Percentiles rank a stretch among this genome's conserved stretches.
Evolutionary conservation across 1,284 basidiomycete species (phyloP).

Genomic region (Wallemia hederae): DNA sequence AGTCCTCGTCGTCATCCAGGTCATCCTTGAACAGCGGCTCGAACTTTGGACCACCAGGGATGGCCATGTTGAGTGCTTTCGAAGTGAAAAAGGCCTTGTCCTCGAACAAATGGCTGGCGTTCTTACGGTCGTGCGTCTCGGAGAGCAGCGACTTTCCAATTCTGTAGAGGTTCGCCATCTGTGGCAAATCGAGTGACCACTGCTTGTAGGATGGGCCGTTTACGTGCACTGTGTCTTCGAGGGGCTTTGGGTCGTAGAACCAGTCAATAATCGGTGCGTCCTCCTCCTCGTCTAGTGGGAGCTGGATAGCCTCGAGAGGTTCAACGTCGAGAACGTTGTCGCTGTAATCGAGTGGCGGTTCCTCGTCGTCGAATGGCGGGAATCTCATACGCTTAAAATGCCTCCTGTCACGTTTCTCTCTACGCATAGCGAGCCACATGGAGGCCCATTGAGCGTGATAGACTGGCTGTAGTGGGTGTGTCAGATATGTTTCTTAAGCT

Average conservation of each 20-base stretch:
- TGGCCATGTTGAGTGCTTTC: conserved; percentile 34
- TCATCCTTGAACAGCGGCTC: conserved; percentile 23
- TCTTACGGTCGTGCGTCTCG: conserved; percentile 43
- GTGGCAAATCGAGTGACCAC: conserved; percentile 69
- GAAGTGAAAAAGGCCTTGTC: conserved; percentile 95
- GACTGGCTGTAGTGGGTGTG: conserved; percentile 8
- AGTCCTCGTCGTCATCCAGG: conserved; percentile 25
- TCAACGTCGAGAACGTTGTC: conserved; percentile 97
- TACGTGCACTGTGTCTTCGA: conserved; percentile 57
- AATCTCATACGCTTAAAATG: conserved; percentile 99
- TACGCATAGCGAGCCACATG: conserved; percentile 98
- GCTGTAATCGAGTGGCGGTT: conserved; percentile 88
- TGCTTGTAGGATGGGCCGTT: conserved; percentile 82
- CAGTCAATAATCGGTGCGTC: conserved; percentile 84
- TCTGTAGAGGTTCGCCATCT: conserved; percentile 91
- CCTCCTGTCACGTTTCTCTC: conserved; percentile 91
- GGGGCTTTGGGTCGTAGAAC: conserved; percentile 95
- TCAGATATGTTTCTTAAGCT: background rate
- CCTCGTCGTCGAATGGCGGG: conserved; percentile 97
- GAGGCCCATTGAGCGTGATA: conserved; percentile 81
- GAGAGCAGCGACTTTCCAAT: conserved; percentile 75
- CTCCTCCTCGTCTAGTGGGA: conserved; percentile 82
- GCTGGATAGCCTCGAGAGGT: conserved; percentile 87
- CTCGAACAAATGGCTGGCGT: conserved; percentile 80
- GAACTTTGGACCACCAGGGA: conserved; percentile 94